Percentiles rank a stretch among this genome's conserved stretches.
Conservation (phyloP, 1,284 basidiomycete genomes). For the Boletus sp. region DNA sequence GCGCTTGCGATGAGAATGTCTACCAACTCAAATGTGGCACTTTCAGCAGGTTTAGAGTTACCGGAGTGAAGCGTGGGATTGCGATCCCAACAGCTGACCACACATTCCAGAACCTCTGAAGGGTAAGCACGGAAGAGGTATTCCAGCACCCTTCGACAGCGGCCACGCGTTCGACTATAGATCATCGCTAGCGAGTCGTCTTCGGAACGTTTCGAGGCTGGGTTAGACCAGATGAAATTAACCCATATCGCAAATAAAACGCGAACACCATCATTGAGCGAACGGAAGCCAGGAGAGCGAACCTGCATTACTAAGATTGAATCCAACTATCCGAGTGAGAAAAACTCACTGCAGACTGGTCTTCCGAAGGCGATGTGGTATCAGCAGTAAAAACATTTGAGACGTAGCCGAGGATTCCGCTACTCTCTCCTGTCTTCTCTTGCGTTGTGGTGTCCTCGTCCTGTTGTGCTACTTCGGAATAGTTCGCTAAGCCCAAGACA, state of each 20-base stretch:
- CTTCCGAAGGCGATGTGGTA: slow-evolving; percentile 43
- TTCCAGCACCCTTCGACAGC: slow-evolving; percentile 78
- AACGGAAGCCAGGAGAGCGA: slow-evolving; percentile 65
- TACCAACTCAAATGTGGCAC: slow-evolving; percentile 75
- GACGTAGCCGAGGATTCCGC: slow-evolving; percentile 75
- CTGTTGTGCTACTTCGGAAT: slow-evolving; percentile 43
- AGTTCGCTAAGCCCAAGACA: slow-evolving; percentile 55
- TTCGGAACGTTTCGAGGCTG: slow-evolving; percentile 46
- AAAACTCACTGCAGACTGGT: slow-evolving; percentile 52
- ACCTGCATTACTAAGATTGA: slow-evolving; percentile 40
- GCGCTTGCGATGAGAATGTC: slow-evolving; percentile 83
- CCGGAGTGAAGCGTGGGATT: slow-evolving; percentile 44
- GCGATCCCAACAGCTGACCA: slow-evolving; percentile 77
- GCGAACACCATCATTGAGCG: slow-evolving; percentile 67
- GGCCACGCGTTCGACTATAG: slow-evolving; percentile 57
- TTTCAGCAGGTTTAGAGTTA: slow-evolving; percentile 40
- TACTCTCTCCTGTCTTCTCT: slow-evolving; percentile 56
- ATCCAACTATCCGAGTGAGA: not conserved
- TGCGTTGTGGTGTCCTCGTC: slow-evolving; percentile 54
- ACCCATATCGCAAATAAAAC: slow-evolving; percentile 70
- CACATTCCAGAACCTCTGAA: slow-evolving; percentile 76
- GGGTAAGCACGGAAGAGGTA: slow-evolving; percentile 81
- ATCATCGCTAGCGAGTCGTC: slow-evolving; percentile 67
- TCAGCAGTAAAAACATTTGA: slow-evolving; percentile 78
- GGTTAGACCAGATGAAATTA: slow-evolving; percentile 48